Percentiles rank a stretch among this genome's conserved stretches.
Evolutionary conservation across 257 asterid species (phyloP).

Genomic region (Nicotiana tomentosiformis): DNA sequence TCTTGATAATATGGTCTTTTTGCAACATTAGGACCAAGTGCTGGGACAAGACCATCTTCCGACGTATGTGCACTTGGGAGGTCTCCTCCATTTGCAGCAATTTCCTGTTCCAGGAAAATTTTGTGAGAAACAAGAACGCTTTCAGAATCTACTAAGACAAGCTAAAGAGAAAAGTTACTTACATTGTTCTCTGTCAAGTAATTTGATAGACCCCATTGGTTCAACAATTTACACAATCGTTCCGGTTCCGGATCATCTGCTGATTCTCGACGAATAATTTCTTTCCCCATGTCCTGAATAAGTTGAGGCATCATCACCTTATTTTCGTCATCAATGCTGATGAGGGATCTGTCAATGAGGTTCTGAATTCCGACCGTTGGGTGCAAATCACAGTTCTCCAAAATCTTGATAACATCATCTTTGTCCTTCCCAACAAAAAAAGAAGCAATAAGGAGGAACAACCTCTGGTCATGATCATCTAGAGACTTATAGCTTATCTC

Average conservation of each 20-base stretch:
- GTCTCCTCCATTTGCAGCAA: background rate
- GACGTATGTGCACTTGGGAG: background rate
- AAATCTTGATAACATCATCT: background rate
- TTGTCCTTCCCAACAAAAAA: slow-evolving; percentile 16
- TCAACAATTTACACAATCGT: slow-evolving; percentile 3
- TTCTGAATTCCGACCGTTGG: slow-evolving; percentile 15
- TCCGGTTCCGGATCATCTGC: background rate
- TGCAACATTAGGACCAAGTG: background rate
- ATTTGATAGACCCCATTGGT: background rate
- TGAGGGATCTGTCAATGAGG: slow-evolving; percentile 14
- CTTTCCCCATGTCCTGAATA: slow-evolving; percentile 14
- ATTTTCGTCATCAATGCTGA: slow-evolving; percentile 3
- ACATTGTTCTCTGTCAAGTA: background rate
- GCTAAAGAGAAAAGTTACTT: background rate
- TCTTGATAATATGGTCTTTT: slow-evolving; percentile 9
- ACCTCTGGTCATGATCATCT: slow-evolving; percentile 7
- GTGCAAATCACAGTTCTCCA: slow-evolving; percentile 11
- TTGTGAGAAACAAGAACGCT: background rate
- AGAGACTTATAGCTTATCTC: slow-evolving; percentile 11
- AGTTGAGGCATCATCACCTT: slow-evolving; percentile 3
- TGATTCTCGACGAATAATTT: slow-evolving; percentile 14
- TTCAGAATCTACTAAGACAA: background rate
- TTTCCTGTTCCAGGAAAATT: background rate
- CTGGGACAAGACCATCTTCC: background rate
- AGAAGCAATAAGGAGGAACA: slow-evolving; percentile 10